Evolutionary conservation across 2,329 filamentous ascomycete genomes (phyloP).

Genomic region (Pseudogymnoascus sp.): DNA sequence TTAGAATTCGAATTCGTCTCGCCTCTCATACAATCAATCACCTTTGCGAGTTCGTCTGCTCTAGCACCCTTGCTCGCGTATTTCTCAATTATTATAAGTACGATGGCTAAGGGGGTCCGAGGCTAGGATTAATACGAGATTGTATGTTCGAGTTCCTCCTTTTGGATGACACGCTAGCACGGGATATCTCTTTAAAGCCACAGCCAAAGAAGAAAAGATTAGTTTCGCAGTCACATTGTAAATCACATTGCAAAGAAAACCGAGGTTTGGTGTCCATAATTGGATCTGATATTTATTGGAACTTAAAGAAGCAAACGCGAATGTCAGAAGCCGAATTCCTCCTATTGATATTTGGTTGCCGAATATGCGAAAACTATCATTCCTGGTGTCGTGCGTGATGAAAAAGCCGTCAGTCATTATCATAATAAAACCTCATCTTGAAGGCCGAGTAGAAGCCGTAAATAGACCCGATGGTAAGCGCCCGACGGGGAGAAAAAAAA

Average conservation of each 20-base stretch:
- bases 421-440: neutral
- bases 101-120: too few relatives aligned
- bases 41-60: too few relatives aligned
- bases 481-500: neutral
- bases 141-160: too few relatives aligned
- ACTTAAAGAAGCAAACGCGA: neutral
- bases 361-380: neutral
- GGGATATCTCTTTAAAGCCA: too few relatives aligned
- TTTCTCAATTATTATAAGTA: too few relatives aligned
- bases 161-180: too few relatives aligned
- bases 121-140: too few relatives aligned
- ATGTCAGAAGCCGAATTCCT: neutral
- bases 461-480: neutral
- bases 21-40: too few relatives aligned
- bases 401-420: neutral
- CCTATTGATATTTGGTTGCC: neutral
- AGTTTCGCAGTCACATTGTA: neutral
- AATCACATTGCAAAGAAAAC: neutral
- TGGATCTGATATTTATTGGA: neutral
- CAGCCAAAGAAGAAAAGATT: too few relatives aligned
- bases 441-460: neutral
- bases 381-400: neutral
- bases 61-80: too few relatives aligned
- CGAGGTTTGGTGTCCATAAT: neutral
- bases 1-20: too few relatives aligned